phyloP scores from a whole-genome alignment of 2,329 filamentous ascomycete species.

The Alternaria dauci region DNA sequence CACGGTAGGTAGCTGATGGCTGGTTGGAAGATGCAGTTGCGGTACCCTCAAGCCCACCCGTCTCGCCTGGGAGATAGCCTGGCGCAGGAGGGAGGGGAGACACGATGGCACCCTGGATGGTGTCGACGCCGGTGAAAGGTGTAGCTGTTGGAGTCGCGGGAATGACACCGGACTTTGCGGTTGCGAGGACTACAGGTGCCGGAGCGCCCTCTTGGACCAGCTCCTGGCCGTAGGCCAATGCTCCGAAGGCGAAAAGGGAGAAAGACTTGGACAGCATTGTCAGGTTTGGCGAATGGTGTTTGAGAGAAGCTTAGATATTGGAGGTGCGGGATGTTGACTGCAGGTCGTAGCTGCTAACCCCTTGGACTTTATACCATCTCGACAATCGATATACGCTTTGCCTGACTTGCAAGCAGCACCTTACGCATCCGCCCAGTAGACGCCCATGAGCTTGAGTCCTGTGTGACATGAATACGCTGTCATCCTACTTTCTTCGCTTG shows the following conservation, averaged over 20 bases:
- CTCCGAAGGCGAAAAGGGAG: constrained; percentile 20
- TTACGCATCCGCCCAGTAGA: not conserved
- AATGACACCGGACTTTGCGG: constrained; percentile 35
- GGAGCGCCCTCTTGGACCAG: constrained; percentile 31
- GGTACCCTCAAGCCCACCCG: constrained; percentile 28
- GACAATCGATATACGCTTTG: not conserved
- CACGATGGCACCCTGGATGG: constrained; percentile 39
- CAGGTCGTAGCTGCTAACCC: not conserved
- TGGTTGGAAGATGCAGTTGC: constrained; percentile 31
- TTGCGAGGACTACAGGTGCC: constrained; percentile 24
- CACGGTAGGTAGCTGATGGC: constrained; percentile 33
- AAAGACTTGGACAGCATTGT: constrained; percentile 15
- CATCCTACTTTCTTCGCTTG: not conserved
- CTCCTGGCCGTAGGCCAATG: constrained; percentile 22
- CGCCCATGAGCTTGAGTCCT: not conserved
- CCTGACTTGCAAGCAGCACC: not conserved
- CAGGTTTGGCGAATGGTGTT: not conserved
- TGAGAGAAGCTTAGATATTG: not conserved
- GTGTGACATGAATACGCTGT: not conserved
- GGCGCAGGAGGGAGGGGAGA: constrained; percentile 28
- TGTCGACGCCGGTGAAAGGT: constrained; percentile 32
- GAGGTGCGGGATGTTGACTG: not conserved
- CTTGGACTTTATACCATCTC: not conserved
- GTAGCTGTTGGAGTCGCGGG: constrained; percentile 27
- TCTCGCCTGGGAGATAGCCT: constrained; percentile 26